Evolutionary conservation across 2,329 filamentous ascomycete species (phyloP).

Genomic region (Mollisiaceae sp.): DNA sequence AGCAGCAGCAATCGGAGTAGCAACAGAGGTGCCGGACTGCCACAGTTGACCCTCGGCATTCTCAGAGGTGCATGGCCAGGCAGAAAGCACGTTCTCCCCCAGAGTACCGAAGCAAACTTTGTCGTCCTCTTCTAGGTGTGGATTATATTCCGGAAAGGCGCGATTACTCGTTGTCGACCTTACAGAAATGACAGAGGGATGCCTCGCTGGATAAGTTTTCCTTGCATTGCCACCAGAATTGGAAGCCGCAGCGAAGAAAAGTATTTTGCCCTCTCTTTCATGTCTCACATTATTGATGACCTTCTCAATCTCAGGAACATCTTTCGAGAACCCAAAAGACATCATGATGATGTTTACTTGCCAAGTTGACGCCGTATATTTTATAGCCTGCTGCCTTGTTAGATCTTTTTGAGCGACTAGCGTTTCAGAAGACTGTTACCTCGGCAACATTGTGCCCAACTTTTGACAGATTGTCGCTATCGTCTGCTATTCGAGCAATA

Average conservation of each 20-base stretch:
- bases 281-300: not conserved
- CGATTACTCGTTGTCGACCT: not conserved
- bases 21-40: not conserved
- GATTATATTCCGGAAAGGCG: not conserved
- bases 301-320: not conserved
- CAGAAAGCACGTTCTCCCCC: not conserved
- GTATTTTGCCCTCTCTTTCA: not conserved
- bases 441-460: not conserved
- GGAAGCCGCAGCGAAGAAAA: not conserved
- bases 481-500: not conserved
- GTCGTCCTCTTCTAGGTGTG: not conserved
- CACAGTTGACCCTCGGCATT: not conserved
- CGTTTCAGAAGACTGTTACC: not conserved
- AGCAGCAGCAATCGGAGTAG: not conserved
- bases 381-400: not conserved
- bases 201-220: not conserved
- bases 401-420: not conserved
- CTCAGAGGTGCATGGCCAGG: not conserved
- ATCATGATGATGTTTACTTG: not conserved
- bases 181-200: not conserved
- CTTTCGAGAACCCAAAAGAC: not conserved
- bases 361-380: not conserved
- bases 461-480: no score
- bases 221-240: not conserved
- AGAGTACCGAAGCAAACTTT: not conserved